phyloP scores from a whole-genome alignment of 148 eudicot genomes.

The Drosera capensis region DNA sequence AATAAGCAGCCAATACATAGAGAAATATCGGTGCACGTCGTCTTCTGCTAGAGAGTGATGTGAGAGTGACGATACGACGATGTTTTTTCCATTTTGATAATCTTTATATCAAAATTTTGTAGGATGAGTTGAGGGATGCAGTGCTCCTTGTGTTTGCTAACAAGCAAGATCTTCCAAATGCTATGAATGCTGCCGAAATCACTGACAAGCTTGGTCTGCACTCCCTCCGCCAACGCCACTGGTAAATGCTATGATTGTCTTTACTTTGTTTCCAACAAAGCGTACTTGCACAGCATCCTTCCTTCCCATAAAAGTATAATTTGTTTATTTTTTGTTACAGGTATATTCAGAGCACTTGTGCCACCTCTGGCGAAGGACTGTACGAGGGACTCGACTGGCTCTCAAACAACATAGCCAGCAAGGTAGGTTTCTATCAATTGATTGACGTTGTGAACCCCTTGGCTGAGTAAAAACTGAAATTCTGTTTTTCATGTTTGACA shows the following conservation, averaged over 20 bases:
- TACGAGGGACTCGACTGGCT: slow-evolving; percentile 61
- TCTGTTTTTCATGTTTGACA: background rate
- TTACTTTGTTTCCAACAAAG: background rate
- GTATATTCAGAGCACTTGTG: slow-evolving; percentile 62
- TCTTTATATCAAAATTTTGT: background rate
- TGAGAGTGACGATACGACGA: background rate
- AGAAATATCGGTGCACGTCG: too few species aligned
- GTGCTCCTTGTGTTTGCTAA: slow-evolving; percentile 58
- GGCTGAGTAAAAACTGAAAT: background rate
- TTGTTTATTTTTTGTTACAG: slow-evolving; percentile 11
- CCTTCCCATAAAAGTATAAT: background rate
- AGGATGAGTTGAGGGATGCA: slow-evolving; percentile 73
- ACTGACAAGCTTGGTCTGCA: slow-evolving; percentile 66
- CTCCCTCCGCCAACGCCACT: slow-evolving; percentile 67
- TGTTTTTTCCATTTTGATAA: background rate
- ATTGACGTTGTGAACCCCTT: background rate
- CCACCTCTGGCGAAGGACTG: slow-evolving; percentile 51
- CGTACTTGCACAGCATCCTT: background rate
- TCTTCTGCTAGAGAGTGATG: too few species aligned
- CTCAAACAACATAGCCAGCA: slow-evolving; percentile 53
- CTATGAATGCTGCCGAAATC: slow-evolving; percentile 60
- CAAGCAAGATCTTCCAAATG: slow-evolving; percentile 77
- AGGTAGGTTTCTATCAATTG: slow-evolving; percentile 11
- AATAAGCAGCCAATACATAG: background rate
- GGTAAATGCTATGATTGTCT: slow-evolving; percentile 26